These are phyloP conservation scores for Trichoderma gamsii DNA, from an alignment of 495 filamentous ascomycete genomes.

Conservation along the genomic window DNA sequence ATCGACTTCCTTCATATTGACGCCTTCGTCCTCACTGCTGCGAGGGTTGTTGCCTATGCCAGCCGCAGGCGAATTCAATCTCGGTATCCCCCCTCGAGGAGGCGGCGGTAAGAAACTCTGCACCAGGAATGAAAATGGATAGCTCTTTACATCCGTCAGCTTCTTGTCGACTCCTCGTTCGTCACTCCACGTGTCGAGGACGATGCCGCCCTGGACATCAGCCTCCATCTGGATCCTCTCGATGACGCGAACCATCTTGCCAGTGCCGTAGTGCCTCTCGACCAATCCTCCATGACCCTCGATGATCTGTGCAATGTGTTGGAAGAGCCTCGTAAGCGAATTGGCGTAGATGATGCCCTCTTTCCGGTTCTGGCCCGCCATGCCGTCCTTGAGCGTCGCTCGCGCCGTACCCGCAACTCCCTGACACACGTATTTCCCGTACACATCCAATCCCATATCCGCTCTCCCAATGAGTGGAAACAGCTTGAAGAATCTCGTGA, in stretches of 20 bases:
- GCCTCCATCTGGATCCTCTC: slow-evolving; percentile 89
- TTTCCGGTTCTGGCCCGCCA: slow-evolving; percentile 43
- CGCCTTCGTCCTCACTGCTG: slow-evolving; percentile 74
- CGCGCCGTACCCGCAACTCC: slow-evolving; percentile 81
- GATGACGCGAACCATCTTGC: slow-evolving; percentile 94
- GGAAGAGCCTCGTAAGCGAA: slow-evolving; percentile 84
- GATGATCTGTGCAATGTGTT: slow-evolving; percentile 94
- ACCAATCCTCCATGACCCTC: slow-evolving; percentile 85
- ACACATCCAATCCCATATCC: slow-evolving; percentile 86
- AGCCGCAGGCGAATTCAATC: slow-evolving; percentile 59
- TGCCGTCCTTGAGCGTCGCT: slow-evolving; percentile 62
- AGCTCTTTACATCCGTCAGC: slow-evolving; percentile 89
- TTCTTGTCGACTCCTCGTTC: slow-evolving; percentile 77
- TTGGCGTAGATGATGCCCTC: slow-evolving; percentile 88
- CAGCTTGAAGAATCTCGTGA: slow-evolving; percentile 95
- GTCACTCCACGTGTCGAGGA: slow-evolving; percentile 91
- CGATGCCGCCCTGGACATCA: slow-evolving; percentile 94
- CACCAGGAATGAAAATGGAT: slow-evolving; percentile 93
- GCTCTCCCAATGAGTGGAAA: slow-evolving; percentile 91
- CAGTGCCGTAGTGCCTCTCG: slow-evolving; percentile 83
- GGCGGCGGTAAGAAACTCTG: slow-evolving; percentile 76
- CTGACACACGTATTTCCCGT: slow-evolving; percentile 90
- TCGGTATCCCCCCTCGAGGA: slow-evolving; percentile 49
- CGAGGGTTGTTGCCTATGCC: slow-evolving; percentile 45
- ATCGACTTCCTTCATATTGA: slow-evolving; percentile 93